A percentile compares a stretch with the other conserved stretches of the same genome.
Evolutionary conservation across 805 yeast genomes (phyloP).

Genomic region (Scheffersomyces lignosus): DNA sequence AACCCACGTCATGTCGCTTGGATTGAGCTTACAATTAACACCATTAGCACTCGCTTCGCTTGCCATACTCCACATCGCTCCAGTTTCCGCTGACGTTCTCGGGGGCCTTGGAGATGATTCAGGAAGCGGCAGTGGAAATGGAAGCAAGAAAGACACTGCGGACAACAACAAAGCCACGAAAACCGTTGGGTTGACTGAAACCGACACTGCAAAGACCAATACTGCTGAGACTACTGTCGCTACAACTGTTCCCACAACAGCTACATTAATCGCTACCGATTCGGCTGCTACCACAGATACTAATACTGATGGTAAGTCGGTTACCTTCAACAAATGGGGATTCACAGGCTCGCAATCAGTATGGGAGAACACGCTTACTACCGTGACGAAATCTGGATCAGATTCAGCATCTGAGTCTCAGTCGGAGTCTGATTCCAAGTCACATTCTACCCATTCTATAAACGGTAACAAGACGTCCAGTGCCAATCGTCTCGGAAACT

Average conservation of each 20-base stretch:
- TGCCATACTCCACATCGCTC: slow-evolving; percentile 6
- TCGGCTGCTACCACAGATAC: slow-evolving; percentile 10
- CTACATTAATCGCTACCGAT: slow-evolving; percentile 6
- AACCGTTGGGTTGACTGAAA: no score
- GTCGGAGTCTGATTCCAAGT: slow-evolving; percentile 5
- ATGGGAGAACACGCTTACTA: slow-evolving; percentile 26
- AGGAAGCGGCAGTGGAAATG: neutral
- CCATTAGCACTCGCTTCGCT: slow-evolving; percentile 5
- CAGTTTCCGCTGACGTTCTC: slow-evolving; percentile 9
- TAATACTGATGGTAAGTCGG: slow-evolving; percentile 9
- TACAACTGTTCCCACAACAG: slow-evolving; percentile 9
- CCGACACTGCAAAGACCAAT: no score
- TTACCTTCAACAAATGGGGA: slow-evolving; percentile 41
- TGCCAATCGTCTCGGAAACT: slow-evolving; percentile 14
- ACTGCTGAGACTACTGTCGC: slow-evolving; percentile 3
- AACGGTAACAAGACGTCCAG: slow-evolving; percentile 17
- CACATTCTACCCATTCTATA: slow-evolving; percentile 12
- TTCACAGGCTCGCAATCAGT: slow-evolving; percentile 39
- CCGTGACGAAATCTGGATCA: slow-evolving; percentile 2
- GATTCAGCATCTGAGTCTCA: slow-evolving; percentile 7
- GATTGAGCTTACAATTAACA: slow-evolving; percentile 2
- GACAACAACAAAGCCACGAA: slow-evolving; percentile 2
- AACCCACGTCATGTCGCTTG: slow-evolving; percentile 17
- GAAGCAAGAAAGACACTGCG: neutral
- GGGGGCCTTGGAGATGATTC: slow-evolving; percentile 15